phyloP scores from a whole-genome alignment of 2,329 filamentous ascomycete genomes.

The Colletotrichum liriopes region DNA sequence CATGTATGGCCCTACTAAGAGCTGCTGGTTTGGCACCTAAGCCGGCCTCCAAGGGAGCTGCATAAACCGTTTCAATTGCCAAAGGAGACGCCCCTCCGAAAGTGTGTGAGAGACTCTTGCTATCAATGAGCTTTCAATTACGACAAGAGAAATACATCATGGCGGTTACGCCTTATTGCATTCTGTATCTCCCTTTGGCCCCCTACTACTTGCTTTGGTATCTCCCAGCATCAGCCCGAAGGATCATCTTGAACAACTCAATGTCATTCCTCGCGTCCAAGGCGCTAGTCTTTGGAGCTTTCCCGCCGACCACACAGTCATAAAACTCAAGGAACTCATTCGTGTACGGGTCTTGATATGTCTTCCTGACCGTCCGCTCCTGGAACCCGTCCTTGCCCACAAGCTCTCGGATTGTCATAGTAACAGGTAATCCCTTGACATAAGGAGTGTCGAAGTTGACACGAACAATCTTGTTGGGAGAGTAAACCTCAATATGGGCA shows the following conservation, averaged over 20 bases:
- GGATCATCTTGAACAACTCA: constrained; percentile 51
- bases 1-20: not conserved
- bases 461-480: constrained; percentile 66
- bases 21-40: not conserved
- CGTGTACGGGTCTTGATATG: constrained; percentile 62
- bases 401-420: constrained; percentile 62
- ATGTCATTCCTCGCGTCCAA: constrained; percentile 51
- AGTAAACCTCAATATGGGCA: constrained; percentile 68
- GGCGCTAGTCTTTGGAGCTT: constrained; percentile 49
- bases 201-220: not conserved
- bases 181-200: not conserved
- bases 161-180: too few species aligned
- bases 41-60: not conserved
- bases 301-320: constrained; percentile 45
- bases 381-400: constrained; percentile 55
- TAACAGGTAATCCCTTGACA: constrained; percentile 69
- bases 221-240: constrained; percentile 25
- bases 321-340: constrained; percentile 55
- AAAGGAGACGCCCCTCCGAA: not conserved
- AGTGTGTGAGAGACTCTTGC: not conserved
- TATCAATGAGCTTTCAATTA: not conserved
- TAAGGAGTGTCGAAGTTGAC: constrained; percentile 72
- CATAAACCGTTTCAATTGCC: not conserved
- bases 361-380: constrained; percentile 57
- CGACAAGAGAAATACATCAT: not conserved